Conservation (phyloP, 2,329 filamentous ascomycete genomes). For the Thermoascus crustaceus region DNA sequence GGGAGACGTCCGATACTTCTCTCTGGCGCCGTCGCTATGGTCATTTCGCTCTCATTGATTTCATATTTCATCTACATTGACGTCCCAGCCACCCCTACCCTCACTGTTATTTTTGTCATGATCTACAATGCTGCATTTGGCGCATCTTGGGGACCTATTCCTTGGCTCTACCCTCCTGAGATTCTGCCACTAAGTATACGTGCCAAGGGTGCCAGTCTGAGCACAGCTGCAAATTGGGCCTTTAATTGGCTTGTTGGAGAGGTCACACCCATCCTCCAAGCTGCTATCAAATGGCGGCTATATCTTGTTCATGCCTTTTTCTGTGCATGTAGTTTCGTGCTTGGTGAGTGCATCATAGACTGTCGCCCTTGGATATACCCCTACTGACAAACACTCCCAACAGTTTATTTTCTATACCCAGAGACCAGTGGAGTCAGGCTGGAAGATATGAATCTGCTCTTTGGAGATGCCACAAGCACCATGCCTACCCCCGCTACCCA, state of each 20-base stretch:
- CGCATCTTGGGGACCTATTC: conserved; percentile 95
- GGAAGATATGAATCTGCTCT: conserved; percentile 93
- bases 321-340: conserved; percentile 87
- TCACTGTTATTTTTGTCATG: conserved; percentile 94
- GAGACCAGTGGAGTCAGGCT: conserved; percentile 92
- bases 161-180: conserved; percentile 98
- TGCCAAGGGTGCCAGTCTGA: conserved; percentile 92
- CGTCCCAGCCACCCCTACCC: conserved; percentile 61
- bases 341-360: conserved; percentile 59
- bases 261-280: conserved; percentile 87
- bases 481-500: conserved; percentile 70
- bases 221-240: conserved; percentile 94
- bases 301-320: conserved; percentile 97
- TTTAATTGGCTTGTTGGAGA: conserved; percentile 97
- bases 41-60: conserved; percentile 75
- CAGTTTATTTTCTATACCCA: conserved; percentile 95
- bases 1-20: conserved; percentile 83
- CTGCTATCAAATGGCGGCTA: conserved; percentile 84
- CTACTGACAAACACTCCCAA: conserved; percentile 13
- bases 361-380: conserved; percentile 1
- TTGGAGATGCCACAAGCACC: conserved; percentile 83
- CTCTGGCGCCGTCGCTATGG: conserved; percentile 83
- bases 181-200: conserved; percentile 94
- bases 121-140: conserved; percentile 97
- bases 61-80: conserved; percentile 95